Evolutionary conservation across 208 protist genomes (phyloP).

Genomic region (Acanthamoeba castellanii): DNA sequence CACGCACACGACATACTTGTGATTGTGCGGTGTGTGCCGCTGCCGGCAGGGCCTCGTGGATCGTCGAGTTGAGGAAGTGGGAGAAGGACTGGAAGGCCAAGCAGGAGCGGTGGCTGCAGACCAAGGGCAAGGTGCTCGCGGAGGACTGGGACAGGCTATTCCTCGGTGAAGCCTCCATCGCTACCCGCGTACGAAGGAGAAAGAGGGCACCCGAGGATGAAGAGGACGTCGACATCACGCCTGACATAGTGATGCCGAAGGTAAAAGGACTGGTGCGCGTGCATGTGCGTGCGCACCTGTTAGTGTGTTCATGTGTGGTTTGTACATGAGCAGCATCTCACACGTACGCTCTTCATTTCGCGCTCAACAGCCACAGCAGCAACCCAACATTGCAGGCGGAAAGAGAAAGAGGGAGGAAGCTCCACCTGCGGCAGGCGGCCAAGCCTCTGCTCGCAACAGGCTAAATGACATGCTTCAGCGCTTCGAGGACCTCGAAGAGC

Average conservation of each 20-base stretch:
- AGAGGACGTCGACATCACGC: not conserved
- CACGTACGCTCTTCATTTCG: not conserved
- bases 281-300: not conserved
- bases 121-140: conserved; percentile 16
- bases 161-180: conserved; percentile 36
- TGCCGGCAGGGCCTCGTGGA: conserved; percentile 34
- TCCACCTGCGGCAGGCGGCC: not conserved
- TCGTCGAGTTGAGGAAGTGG: conserved; percentile 41
- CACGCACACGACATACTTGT: too few species aligned
- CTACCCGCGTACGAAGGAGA: not conserved
- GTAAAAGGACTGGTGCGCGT: not conserved
- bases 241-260: not conserved
- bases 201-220: conserved; percentile 32
- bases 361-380: not conserved
- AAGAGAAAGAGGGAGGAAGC: conserved; percentile 27
- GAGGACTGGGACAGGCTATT: conserved; percentile 3
- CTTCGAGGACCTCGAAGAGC: not conserved
- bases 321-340: not conserved
- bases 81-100: conserved; percentile 42
- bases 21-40: too few species aligned
- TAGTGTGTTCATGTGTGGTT: not conserved
- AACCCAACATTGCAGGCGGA: not conserved
- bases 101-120: not conserved
- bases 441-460: not conserved
- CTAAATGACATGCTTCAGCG: conserved; percentile 3